Base-by-base conservation (phyloP, 345 rosid species). In the Pugionium dolabratum region DNA sequence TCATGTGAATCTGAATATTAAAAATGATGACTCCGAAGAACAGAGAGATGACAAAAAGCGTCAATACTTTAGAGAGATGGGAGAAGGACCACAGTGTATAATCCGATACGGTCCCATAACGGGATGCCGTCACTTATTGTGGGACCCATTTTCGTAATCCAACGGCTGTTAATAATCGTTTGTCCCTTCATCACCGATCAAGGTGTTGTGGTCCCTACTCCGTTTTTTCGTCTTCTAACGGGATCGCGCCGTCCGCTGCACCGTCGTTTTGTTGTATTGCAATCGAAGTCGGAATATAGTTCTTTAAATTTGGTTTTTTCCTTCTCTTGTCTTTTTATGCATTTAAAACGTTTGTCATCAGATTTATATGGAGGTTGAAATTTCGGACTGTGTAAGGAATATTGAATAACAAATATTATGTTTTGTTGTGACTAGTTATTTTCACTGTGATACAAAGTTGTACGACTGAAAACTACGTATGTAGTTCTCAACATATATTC, bases 41-140 rank as follows among this genome's bases (percentile, higher is more conserved):
- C 77, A 53, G 52, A 66, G 77, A 66, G 68, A 73, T 59, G 77
- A 67, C 77, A 74, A 74, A 73, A 74, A 74, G 72, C 59, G 77
- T 54, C 64, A 47, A 67, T 67, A 61, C 73, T 40, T 40, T 70
- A n/a, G 33, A 9, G 1, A 37, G 5, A 34, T 6, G 9, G 40
- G 70, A 39, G 31, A 56, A 30, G 72, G 72, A 66, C 68, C 73
- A 60, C 63, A 29, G 49, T 18, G 18, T 43, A 56, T 28, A 57
- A 57, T 57, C 62, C 62, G 50, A 9, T 30, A 59, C 58, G 53
- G 42, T 1, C 40, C 67, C 68, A 67, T 52, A 3, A 60, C 45
- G 10, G 18, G 48, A 45, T 60, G 62, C 37, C 52, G 68, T 62
- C 75, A 63, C 27, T 9, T 30, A 18, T 30, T 27, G 35, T 53